These are phyloP conservation scores for Pichia sp. DNA, from an alignment of 1,139 yeast genomes.

Conservation along the genomic window DNA sequence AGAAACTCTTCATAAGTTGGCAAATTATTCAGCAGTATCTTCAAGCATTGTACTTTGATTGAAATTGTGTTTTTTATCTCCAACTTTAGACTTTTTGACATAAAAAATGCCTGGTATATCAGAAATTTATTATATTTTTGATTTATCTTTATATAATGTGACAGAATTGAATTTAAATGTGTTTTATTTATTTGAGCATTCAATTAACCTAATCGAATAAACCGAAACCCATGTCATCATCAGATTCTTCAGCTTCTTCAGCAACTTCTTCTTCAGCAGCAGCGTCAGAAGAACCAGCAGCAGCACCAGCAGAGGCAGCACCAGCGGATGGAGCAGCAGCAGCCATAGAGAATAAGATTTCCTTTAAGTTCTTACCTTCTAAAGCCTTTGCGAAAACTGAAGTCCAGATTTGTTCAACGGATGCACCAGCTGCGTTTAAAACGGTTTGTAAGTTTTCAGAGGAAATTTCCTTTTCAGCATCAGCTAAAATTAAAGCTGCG, in stretches of 20 bases:
- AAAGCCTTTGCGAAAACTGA: slow-evolving; percentile 94
- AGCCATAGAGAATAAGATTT: slow-evolving; percentile 42
- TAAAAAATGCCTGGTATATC: background rate
- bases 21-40: no score
- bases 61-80: no score
- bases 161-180: background rate
- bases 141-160: background rate
- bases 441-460: slow-evolving; percentile 83
- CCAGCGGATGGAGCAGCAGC: slow-evolving; percentile 59
- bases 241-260: slow-evolving; percentile 51
- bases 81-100: no score
- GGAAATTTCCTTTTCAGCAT: slow-evolving; percentile 91
- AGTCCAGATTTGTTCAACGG: slow-evolving; percentile 87
- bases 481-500: slow-evolving; percentile 98
- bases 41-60: no score
- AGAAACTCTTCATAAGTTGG: no score
- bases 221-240: slow-evolving; percentile 84
- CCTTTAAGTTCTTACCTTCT: slow-evolving; percentile 94
- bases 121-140: background rate
- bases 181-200: background rate
- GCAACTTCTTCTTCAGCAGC: slow-evolving; percentile 47
- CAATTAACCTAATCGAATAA: slow-evolving; percentile 45
- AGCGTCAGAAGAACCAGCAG: slow-evolving; percentile 57
- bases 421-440: slow-evolving; percentile 86
- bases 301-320: slow-evolving; percentile 48